Evolutionary conservation across 768 basidiomycete species (phyloP), one percentile per base, ranked within the genome.

Genomic region (Cystofilobasidium bisporidii): DNA sequence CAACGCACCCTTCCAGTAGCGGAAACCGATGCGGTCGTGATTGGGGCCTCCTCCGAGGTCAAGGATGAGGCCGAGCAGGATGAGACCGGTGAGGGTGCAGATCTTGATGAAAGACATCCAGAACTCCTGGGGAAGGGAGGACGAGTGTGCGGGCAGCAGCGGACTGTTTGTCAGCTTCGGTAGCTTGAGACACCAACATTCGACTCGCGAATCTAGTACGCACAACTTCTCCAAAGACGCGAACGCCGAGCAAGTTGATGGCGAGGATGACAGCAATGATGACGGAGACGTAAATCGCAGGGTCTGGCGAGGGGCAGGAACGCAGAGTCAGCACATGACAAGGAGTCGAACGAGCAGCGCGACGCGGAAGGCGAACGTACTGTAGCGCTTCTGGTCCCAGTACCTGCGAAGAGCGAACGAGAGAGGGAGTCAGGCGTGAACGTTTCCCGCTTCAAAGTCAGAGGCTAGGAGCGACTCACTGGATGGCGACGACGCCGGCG

Each of bases 211-310:
- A n/a, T n/a, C n/a, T n/a, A n/a, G n/a, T n/a, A n/a, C n/a, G n/a
- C 59, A 61, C 61, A 43, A 86, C 77, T 73, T 87, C 86, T 61
- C 86, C 85, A 67, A 87, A 87, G 9, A 85, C 80, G 1, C 83
- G 81, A 26, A 87, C 82, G 50, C 85, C 85, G 48, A 86, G 78
- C 18, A 85, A 74, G 74, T 86, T 86, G 70, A 85, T 72, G 24
- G 28, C 0, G 36, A 68, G 30, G 30, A 68, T 68, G 26, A 36
- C 61, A 2, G 74, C 74, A 70, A 86, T 85, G 73, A 85, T 85
- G 61, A 85, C 80, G 28, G 71, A 79, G 83, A 85, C 83, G 83
- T 83, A 86, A 40, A 81, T 76, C 72, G 73, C 81, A 76, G 75
- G 83, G 80, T 70, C 43, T 43, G 43, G 3, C 5, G 36, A 15